A percentile compares a stretch with the other conserved stretches of the same genome.
Evolutionary conservation across 1,284 basidiomycete genomes (phyloP).

Genomic region (Ustilago tritici): DNA sequence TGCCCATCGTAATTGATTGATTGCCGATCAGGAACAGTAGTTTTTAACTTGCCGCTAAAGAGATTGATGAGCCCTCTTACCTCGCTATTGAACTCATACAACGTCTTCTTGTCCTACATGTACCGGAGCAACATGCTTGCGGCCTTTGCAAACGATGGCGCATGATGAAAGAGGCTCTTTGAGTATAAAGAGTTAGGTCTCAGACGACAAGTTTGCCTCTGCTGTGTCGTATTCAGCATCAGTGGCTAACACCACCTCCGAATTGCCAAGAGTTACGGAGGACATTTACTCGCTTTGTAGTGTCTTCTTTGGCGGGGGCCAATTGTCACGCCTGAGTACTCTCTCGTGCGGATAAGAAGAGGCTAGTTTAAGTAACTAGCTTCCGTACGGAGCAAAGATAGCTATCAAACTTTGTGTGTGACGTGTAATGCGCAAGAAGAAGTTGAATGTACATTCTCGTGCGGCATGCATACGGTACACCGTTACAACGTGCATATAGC

Average conservation of each 20-base stretch:
- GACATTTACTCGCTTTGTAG: not conserved
- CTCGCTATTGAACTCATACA: not conserved
- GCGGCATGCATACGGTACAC: too few species aligned
- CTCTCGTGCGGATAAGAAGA: too few species aligned
- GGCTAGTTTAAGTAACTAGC: too few species aligned
- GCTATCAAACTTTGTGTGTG: too few species aligned
- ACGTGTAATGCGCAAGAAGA: too few species aligned
- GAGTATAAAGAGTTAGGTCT: not conserved
- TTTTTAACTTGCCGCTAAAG: not conserved
- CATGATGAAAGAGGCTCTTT: not conserved
- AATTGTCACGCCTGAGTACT: too few species aligned
- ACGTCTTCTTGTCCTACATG: not conserved
- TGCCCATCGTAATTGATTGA: constrained; percentile 36
- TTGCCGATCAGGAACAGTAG: not conserved
- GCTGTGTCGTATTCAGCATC: not conserved
- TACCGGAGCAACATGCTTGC: not conserved
- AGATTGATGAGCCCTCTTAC: not conserved
- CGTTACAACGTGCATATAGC: too few species aligned
- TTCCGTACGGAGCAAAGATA: too few species aligned
- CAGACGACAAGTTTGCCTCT: not conserved
- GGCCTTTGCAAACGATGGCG: not conserved
- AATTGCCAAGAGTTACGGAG: not conserved
- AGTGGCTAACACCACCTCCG: not conserved
- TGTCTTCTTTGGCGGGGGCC: too few species aligned
- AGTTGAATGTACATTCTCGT: too few species aligned